These are phyloP conservation scores for Aquilaria agallochum DNA, from an alignment of 441 rosid genomes.

Conservation along the genomic window DNA sequence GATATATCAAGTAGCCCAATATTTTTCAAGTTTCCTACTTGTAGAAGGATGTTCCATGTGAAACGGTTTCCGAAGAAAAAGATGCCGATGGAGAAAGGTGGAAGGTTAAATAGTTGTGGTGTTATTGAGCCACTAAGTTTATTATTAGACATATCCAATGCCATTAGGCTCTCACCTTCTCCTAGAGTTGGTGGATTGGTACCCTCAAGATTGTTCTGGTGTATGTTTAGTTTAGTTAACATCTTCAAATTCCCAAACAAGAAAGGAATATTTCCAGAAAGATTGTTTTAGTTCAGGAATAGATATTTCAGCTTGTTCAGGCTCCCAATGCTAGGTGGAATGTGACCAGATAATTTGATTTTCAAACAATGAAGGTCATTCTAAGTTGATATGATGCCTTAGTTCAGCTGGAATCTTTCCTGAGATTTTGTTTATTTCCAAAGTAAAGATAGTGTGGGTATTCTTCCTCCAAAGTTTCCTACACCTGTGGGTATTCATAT, in stretches of 20 bases:
- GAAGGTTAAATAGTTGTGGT: too few relatives aligned
- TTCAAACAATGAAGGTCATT: background rate
- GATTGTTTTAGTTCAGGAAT: constrained; percentile 4
- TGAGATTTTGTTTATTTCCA: constrained; percentile 5
- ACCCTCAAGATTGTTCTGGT: background rate
- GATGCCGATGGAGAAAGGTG: background rate
- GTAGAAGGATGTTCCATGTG: background rate
- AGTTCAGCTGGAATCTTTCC: background rate
- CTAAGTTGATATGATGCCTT: too few relatives aligned
- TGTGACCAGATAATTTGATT: constrained; percentile 2
- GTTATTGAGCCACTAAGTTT: too few relatives aligned
- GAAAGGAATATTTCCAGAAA: constrained; percentile 9
- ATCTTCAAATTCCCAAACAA: background rate
- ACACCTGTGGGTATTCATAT: background rate
- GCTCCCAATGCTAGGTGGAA: constrained; percentile 3
- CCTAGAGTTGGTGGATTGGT: background rate
- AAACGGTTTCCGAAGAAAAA: constrained; percentile 6
- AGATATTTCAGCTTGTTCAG: constrained; percentile 2
- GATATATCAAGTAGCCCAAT: too few relatives aligned
- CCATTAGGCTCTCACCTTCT: background rate
- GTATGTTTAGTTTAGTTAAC: constrained; percentile 2
- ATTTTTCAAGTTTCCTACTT: too few relatives aligned
- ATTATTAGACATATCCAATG: too few relatives aligned
- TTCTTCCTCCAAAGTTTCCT: too few relatives aligned
- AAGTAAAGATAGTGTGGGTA: constrained; percentile 1